Evolutionary conservation across 2,329 filamentous ascomycete species (phyloP).

Genomic region (Trichoderma semiorbis): DNA sequence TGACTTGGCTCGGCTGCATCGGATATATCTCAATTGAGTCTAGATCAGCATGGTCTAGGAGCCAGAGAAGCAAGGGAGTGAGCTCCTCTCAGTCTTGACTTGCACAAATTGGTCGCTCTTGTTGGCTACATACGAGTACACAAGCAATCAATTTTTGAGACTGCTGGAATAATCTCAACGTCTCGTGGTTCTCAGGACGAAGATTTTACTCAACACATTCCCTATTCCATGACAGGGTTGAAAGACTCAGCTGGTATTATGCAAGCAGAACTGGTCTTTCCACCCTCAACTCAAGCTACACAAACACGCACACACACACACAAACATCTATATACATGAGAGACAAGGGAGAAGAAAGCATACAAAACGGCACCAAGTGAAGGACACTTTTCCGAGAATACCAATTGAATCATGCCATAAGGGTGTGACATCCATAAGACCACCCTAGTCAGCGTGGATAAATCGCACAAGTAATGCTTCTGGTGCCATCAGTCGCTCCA

Average conservation of each 20-base stretch:
- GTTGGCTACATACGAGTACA: background rate
- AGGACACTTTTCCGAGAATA: background rate
- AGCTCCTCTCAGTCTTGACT: background rate
- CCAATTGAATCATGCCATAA: background rate
- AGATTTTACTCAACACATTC: background rate
- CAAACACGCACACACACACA: background rate
- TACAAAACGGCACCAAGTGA: background rate
- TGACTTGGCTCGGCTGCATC: slow-evolving; percentile 5
- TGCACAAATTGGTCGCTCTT: background rate
- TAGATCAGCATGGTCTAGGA: background rate
- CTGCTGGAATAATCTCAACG: background rate
- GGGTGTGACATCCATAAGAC: background rate
- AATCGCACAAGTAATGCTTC: background rate
- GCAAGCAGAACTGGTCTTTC: background rate
- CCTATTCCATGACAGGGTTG: background rate
- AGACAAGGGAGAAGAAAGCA: background rate
- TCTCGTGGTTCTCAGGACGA: background rate
- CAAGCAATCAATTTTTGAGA: background rate
- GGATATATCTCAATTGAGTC: background rate
- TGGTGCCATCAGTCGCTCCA: background rate
- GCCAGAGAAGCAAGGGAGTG: background rate
- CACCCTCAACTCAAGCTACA: background rate
- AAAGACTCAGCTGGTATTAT: background rate
- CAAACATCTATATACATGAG: background rate
- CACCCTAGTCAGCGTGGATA: background rate